Base-by-base conservation (phyloP, 106 monocot genomes). In the Dendrobium chrysotoxum region DNA sequence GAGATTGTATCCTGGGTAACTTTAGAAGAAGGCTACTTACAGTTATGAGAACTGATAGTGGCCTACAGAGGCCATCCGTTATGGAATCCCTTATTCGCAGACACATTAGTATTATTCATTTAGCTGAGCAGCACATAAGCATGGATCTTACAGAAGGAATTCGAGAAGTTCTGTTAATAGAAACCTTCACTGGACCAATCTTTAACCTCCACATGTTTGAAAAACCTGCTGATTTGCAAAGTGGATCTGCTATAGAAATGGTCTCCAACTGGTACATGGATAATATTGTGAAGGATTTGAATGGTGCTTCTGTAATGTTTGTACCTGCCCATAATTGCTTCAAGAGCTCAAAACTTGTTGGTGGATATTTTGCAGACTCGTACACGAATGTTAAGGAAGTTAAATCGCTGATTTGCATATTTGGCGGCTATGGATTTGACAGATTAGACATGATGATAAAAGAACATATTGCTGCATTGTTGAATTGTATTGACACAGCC, bases 81-180 rank as follows among this genome's bases (percentile, higher is more conserved):
- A 86, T 93, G 45, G 98, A 99, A 81, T 91, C 87, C 38, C 83
- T 91, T 26, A 75, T 99, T 81, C 79, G 78, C 81, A 92, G 95
- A 81, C 98, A 99, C 58, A 74, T 95, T 31, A 80, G 87, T 80
- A 95, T 95, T 79, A 88, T 99, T 50, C 95, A 89, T 78, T 80
- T 99, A 77, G 91, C 91, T 21, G 95, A 95, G 78, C 98, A 99
- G 72, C 98, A 95, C 81, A 88, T 99, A 31, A 99, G 98, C 80
- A 99, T 99, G 98, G 95, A 99, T 64, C 91, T 99, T 40, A 93
- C 92, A 35, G 87, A 91, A 75, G 98, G 98, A 40, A 85, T 99
- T 61, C 83, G 98, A 44, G 95, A 93, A 89, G 86, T 95, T 8
- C 71, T 98, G 40, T 79, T 97, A 28, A 81, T 81, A 40, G 98